phyloP scores from a whole-genome alignment of 2,329 filamentous ascomycete species.

The Cladophialophora psammophila region DNA sequence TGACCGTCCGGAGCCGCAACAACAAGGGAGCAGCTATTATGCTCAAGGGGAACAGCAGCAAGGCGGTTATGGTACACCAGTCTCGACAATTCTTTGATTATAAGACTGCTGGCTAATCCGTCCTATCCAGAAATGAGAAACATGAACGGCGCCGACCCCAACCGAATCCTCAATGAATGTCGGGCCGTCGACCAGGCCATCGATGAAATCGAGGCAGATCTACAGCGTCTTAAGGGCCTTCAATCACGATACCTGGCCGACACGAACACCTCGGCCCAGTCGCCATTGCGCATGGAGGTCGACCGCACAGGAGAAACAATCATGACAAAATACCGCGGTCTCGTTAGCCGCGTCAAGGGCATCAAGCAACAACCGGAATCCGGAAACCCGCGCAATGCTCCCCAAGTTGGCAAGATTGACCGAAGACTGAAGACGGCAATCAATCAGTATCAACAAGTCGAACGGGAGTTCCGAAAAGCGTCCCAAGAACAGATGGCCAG shows the following conservation, averaged over 20 bases:
- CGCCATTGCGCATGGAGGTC: conserved; percentile 71
- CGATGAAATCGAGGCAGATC: conserved; percentile 73
- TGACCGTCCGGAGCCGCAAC: conserved; percentile 41
- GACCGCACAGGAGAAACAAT: conserved; percentile 78
- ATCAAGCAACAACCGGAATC: conserved; percentile 85
- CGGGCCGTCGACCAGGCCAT: conserved; percentile 80
- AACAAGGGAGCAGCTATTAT: conserved; percentile 47
- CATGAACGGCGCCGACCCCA: conserved; percentile 63
- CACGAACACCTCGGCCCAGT: conserved; percentile 73
- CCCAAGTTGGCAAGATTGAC: conserved; percentile 83
- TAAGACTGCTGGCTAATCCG: conserved; percentile 24
- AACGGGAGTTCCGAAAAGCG: conserved; percentile 80
- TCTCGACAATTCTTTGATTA: neutral
- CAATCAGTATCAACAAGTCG: conserved; percentile 79
- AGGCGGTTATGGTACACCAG: conserved; percentile 52
- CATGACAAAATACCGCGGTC: conserved; percentile 79
- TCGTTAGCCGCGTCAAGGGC: conserved; percentile 79
- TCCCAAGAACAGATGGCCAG: conserved; percentile 84
- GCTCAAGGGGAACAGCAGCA: conserved; percentile 55
- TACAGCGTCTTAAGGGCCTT: conserved; percentile 73
- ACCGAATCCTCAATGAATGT: conserved; percentile 84
- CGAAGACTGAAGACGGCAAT: conserved; percentile 81
- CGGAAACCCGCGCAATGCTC: conserved; percentile 73
- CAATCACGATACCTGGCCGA: conserved; percentile 78
- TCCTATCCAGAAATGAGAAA: conserved; percentile 52